Evolutionary conservation across 306 rosid genomes (phyloP), one percentile per base, ranked within the genome.

Genomic region (Cucurbita pepo): DNA sequence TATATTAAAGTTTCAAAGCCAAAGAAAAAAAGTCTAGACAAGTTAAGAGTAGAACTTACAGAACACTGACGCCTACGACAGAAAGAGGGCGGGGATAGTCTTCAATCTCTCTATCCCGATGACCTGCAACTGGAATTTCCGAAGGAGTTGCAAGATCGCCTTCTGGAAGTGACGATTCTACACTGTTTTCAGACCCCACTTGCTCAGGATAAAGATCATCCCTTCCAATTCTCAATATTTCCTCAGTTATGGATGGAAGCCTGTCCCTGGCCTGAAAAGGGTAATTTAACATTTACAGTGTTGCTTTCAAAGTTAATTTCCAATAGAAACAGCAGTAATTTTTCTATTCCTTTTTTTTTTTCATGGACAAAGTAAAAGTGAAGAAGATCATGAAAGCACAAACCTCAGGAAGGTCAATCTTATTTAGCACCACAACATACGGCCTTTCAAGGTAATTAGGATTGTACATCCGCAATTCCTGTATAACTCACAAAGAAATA

Each of bases 381-480:
- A n/a, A 8, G 72, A 50, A 14, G 50, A 40, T 62, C 13, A 25
- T 10, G 21, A n/a, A 75, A 56, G 72, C 38, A 75, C 82, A 76
- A 80, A 91, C 99, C 95, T 80, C 84, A 38, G 99, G 95, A 77
- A 89, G 82, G 87, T 95, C 99, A 77, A 88, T 95, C 88, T 95
- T 95, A 76, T 95, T 95, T 79, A 95, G 81, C 79, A 95, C 84
- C 79, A 95, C 99, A 80, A 95, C 67, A 76, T 88, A 88, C 13
- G 97, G 99, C 58, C 96, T 88, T 79, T 88, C 92, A 36, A 94
- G 97, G 82, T 91, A 94, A 80, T 89, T 85, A 6, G 99, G 97
- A 75, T 94, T 94, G 80, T 89, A 94, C 99, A 94, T 86, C 76
- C 92, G 90, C 88, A 94, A 85, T 80, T 94, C 99, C 99, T 91